Conservation (phyloP, 345 rosid species). For the Punica granatum region DNA sequence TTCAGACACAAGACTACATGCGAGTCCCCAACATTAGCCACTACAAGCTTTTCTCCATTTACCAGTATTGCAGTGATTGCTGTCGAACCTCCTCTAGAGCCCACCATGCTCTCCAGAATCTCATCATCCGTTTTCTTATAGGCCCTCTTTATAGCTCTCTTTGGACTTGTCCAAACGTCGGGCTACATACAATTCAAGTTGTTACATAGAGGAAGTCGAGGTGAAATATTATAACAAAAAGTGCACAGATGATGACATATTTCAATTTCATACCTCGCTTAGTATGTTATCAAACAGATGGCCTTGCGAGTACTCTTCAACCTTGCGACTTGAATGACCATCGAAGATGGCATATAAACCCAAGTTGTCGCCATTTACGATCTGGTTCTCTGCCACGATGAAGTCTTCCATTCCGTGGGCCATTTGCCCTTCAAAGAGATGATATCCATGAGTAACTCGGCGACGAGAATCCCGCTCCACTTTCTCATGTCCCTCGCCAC, state of each 20-base stretch:
- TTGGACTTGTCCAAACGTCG: constrained; percentile 33
- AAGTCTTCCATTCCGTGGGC: constrained; percentile 51
- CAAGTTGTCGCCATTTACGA: constrained; percentile 25
- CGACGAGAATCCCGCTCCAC: constrained; percentile 1
- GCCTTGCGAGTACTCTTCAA: constrained; percentile 36
- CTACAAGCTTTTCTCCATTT: constrained; percentile 34
- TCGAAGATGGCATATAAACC: constrained; percentile 50
- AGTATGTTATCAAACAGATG: constrained; percentile 42
- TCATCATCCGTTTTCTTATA: constrained; percentile 29
- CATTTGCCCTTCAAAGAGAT: constrained; percentile 43
- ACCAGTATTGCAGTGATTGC: constrained; percentile 40
- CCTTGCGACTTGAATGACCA: constrained; percentile 42
- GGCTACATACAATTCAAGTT: constrained; percentile 20
- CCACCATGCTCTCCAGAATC: constrained; percentile 26
- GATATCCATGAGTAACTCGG: constrained; percentile 32
- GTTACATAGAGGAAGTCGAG: neutral
- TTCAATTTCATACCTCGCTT: constrained; percentile 21
- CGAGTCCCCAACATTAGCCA: constrained; percentile 50
- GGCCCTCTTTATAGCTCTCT: constrained; percentile 31
- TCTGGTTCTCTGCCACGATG: constrained; percentile 33
- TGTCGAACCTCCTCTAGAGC: constrained; percentile 44
- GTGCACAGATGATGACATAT: too few species aligned
- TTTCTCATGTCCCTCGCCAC: constrained; percentile 7
- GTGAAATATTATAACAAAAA: neutral
- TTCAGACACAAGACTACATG: constrained; percentile 33